phyloP scores from a whole-genome alignment of 176 grass and related monocot genomes.

The Phoenix roebelenii region DNA sequence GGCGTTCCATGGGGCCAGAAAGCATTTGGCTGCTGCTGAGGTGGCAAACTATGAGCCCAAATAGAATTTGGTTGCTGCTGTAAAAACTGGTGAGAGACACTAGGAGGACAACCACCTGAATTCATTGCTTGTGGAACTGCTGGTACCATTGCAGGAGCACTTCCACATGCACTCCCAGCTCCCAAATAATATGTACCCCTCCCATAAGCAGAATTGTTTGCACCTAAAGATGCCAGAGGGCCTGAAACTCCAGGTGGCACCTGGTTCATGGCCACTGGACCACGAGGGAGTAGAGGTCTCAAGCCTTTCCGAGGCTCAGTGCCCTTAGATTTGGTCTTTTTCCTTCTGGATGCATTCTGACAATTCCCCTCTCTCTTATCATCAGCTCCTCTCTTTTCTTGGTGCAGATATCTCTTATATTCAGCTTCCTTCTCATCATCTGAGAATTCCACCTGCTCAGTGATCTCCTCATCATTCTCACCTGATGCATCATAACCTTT shows the following conservation, averaged over 20 bases:
- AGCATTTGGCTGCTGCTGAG: too few species aligned
- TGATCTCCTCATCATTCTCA: constrained; percentile 40
- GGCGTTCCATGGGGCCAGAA: too few species aligned
- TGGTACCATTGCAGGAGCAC: constrained; percentile 28
- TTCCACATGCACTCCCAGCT: constrained; percentile 10
- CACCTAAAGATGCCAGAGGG: background rate
- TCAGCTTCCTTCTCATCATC: constrained; percentile 85
- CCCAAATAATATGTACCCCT: constrained; percentile 1
- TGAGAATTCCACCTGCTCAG: constrained; percentile 68
- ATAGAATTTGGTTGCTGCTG: constrained; percentile 35
- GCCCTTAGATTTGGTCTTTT: constrained; percentile 32
- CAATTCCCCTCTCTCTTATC: constrained; percentile 30
- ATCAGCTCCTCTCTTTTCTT: constrained; percentile 42
- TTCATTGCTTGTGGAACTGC: constrained; percentile 28
- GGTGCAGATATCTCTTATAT: constrained; percentile 46
- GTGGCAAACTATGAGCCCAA: background rate
- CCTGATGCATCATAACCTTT: constrained; percentile 81
- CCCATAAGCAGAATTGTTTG: constrained; percentile 9
- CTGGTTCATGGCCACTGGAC: constrained; percentile 9
- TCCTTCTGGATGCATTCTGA: constrained; percentile 30
- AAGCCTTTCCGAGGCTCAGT: constrained; percentile 20
- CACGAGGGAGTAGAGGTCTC: constrained; percentile 10
- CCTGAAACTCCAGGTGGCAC: constrained; percentile 7
- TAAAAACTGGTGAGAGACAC: constrained; percentile 41
- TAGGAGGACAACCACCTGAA: constrained; percentile 32